Evolutionary conservation across 179 eudicot genomes (phyloP).

Genomic region (Corrigiola litoralis): DNA sequence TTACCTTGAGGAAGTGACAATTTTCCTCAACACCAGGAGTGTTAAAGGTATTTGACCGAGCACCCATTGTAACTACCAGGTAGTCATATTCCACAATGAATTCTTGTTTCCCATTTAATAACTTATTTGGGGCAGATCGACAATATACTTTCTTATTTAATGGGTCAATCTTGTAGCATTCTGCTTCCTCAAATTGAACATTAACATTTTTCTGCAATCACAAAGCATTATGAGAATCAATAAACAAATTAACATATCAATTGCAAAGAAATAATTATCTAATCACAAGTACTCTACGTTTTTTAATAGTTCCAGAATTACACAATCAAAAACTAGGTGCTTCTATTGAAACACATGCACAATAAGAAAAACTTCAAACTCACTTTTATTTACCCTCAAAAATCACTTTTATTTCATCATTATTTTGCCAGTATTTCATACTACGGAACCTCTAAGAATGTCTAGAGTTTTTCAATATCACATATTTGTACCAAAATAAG

Average conservation of each 20-base stretch:
- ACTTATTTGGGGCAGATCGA: slow-evolving; percentile 29
- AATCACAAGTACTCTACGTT: no score
- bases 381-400: no score
- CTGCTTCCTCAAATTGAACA: slow-evolving; percentile 61
- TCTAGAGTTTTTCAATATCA: no score
- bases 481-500: no score
- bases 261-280: not conserved
- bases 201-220: slow-evolving; percentile 44
- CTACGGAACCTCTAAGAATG: no score
- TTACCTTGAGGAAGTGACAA: slow-evolving; percentile 70
- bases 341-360: no score
- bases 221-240: not conserved
- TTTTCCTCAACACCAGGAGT: slow-evolving; percentile 77
- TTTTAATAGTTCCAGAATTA: no score
- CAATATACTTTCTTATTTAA: slow-evolving; percentile 56
- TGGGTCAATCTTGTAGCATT: slow-evolving; percentile 63
- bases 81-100: slow-evolving; percentile 66
- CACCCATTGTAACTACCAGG: slow-evolving; percentile 69
- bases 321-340: no score
- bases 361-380: no score
- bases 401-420: no score
- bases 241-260: not conserved
- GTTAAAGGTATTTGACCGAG: slow-evolving; percentile 62
- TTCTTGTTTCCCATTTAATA: slow-evolving; percentile 44
- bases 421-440: no score